These are phyloP conservation scores for Wallacemonas collosoma DNA, from an alignment of 208 protist genomes.

Conservation along the genomic window DNA sequence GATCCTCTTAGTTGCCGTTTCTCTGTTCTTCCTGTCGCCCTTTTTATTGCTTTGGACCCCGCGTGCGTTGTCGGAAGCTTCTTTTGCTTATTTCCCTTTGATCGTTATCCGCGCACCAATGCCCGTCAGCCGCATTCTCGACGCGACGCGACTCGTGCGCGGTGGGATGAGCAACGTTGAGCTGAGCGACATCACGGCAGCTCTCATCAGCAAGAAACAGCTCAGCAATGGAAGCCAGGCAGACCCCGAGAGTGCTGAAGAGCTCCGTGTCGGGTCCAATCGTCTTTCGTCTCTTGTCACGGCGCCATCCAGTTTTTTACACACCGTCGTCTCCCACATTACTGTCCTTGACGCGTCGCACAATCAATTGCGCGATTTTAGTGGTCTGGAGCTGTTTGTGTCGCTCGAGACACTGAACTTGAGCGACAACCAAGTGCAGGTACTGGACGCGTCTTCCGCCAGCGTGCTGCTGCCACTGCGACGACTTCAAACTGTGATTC, in stretches of 20 bases:
- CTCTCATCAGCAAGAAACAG: slow-evolving; percentile 1
- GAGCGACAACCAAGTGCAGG: slow-evolving; percentile 67
- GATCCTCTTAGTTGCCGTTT: neutral
- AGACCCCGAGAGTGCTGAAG: neutral
- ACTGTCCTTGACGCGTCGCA: slow-evolving; percentile 65
- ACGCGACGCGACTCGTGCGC: slow-evolving; percentile 30
- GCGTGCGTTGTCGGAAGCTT: neutral
- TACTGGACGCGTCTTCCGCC: slow-evolving; percentile 59
- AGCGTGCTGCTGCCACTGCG: slow-evolving; percentile 51
- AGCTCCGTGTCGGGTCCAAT: slow-evolving; percentile 17
- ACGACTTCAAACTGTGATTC: slow-evolving; percentile 48
- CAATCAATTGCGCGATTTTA: slow-evolving; percentile 61
- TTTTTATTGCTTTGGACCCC: slow-evolving; percentile 1
- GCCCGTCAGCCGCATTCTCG: slow-evolving; percentile 24
- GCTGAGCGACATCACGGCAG: slow-evolving; percentile 33
- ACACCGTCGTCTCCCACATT: slow-evolving; percentile 40
- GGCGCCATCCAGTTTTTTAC: slow-evolving; percentile 27
- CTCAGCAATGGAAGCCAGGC: neutral
- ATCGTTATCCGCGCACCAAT: neutral
- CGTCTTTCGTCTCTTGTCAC: slow-evolving; percentile 37
- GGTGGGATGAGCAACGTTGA: slow-evolving; percentile 18
- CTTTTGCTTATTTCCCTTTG: slow-evolving; percentile 1
- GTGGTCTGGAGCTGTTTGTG: slow-evolving; percentile 63
- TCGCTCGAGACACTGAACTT: slow-evolving; percentile 77
- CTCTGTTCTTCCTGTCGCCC: slow-evolving; percentile 3